Evolutionary conservation across 108 stramenopile species (phyloP).

Genomic region (Cyclotella cryptica): DNA sequence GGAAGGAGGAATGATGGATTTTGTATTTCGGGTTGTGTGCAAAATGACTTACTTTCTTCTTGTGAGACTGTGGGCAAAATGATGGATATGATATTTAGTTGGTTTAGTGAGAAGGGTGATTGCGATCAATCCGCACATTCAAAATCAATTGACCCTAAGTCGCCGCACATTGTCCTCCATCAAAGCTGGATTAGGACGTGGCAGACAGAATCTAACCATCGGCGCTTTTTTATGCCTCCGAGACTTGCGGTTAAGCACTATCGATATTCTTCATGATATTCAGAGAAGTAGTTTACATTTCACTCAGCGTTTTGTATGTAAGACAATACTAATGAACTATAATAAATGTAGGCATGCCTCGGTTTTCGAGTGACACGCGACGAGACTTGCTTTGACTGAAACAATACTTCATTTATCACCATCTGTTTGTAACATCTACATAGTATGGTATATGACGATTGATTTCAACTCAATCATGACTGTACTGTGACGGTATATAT

Average conservation of each 20-base stretch:
- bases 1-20: slow-evolving; percentile 18
- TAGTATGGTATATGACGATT: too few relatives aligned
- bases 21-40: slow-evolving; percentile 30
- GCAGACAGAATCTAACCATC: slow-evolving; percentile 27
- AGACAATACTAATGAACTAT: not conserved
- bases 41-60: slow-evolving; percentile 19
- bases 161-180: slow-evolving; percentile 6
- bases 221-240: slow-evolving; percentile 34
- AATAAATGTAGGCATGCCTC: too few relatives aligned
- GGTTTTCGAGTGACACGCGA: too few relatives aligned
- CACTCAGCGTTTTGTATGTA: not conserved
- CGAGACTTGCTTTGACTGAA: too few relatives aligned
- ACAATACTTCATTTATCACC: too few relatives aligned
- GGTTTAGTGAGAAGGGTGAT: slow-evolving; percentile 15
- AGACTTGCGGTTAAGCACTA: slow-evolving; percentile 25
- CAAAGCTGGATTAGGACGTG: slow-evolving; percentile 21
- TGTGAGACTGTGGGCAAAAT: slow-evolving; percentile 31
- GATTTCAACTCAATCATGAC: too few relatives aligned
- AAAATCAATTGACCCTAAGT: slow-evolving; percentile 11
- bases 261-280: not conserved
- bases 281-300: not conserved
- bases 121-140: not conserved
- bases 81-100: slow-evolving; percentile 31
- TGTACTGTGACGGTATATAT: too few relatives aligned
- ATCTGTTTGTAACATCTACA: too few relatives aligned